phyloP scores from a whole-genome alignment of 768 basidiomycete genomes.

The Sporobolomyces roseus region DNA sequence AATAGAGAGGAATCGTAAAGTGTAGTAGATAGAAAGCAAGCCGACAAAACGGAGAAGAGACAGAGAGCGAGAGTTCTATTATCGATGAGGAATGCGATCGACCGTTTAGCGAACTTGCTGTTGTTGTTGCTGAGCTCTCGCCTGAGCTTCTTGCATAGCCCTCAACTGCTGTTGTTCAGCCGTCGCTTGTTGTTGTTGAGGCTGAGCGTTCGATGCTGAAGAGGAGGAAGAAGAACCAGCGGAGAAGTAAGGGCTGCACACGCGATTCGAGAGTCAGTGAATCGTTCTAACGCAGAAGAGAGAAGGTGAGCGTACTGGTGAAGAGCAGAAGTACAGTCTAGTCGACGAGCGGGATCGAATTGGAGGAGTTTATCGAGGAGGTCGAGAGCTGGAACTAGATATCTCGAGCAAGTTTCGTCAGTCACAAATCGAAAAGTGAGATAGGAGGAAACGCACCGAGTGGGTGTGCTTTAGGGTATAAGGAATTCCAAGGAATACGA shows the following conservation, averaged over 20 bases:
- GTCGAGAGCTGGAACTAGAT: conserved; percentile 63
- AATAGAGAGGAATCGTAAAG: too few species aligned
- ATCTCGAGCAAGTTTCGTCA: too few species aligned
- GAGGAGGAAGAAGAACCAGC: conserved; percentile 12
- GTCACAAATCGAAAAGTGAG: too few species aligned
- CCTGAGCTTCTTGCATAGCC: conserved; percentile 15
- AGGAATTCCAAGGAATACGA: conserved; percentile 72
- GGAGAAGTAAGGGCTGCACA: conserved; percentile 9
- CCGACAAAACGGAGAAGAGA: too few species aligned
- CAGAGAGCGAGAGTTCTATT: not conserved
- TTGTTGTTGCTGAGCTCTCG: conserved; percentile 6
- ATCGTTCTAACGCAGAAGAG: not conserved
- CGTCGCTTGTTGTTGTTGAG: conserved; percentile 1
- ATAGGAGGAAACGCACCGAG: conserved; percentile 56
- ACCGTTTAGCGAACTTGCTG: too few species aligned
- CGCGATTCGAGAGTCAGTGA: not conserved
- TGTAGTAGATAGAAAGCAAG: too few species aligned
- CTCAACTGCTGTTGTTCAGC: conserved; percentile 17
- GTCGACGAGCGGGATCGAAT: conserved; percentile 88
- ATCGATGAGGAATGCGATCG: too few species aligned
- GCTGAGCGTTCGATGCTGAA: not conserved
- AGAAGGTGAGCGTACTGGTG: conserved; percentile 54
- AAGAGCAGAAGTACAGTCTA: conserved; percentile 85
- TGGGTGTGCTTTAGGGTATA: conserved; percentile 78
- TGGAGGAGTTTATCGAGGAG: conserved; percentile 90